These are phyloP conservation scores for Coemansia sp. DNA, from an alignment of 192 early-diverging fungal species.

Conservation along the genomic window DNA sequence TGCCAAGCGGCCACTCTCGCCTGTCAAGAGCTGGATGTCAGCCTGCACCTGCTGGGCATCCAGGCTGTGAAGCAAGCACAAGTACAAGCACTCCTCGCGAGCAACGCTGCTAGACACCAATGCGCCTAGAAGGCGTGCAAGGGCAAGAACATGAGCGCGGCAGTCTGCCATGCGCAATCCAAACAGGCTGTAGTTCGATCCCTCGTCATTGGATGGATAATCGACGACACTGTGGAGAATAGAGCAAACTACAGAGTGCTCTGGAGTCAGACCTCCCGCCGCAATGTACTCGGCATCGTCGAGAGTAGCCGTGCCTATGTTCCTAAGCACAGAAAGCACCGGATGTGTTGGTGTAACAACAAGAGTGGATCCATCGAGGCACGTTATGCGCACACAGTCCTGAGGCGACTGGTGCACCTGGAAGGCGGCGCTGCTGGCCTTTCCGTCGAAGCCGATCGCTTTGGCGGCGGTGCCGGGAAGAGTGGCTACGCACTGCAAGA, in stretches of 20 bases:
- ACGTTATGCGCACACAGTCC: conserved; percentile 33
- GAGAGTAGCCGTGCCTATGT: conserved; percentile 8
- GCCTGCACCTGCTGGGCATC: conserved; percentile 39
- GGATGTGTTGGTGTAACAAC: conserved; percentile 51
- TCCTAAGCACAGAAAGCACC: conserved; percentile 33
- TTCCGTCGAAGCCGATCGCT: conserved; percentile 16
- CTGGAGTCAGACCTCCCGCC: conserved; percentile 30
- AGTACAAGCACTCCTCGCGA: background rate
- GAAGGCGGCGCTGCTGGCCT: conserved; percentile 35
- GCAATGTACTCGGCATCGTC: conserved; percentile 36
- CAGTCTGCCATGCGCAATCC: conserved; percentile 17
- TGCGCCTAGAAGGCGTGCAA: conserved; percentile 45
- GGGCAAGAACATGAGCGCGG: conserved; percentile 37
- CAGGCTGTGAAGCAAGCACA: conserved; percentile 6
- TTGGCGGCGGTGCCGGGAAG: background rate
- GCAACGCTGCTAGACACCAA: conserved; percentile 12
- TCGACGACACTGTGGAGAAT: conserved; percentile 33
- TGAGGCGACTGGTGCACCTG: conserved; percentile 42
- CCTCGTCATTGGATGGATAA: conserved; percentile 7
- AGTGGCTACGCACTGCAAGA: conserved; percentile 31
- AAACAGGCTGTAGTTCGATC: conserved; percentile 7
- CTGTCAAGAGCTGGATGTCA: conserved; percentile 20
- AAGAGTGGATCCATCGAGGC: conserved; percentile 39
- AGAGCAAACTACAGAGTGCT: conserved; percentile 45
- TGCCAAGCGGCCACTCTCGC: conserved; percentile 1